A percentile compares a stretch with the other conserved stretches of the same genome.
These are phyloP conservation scores for Kalaharituber pfeilii DNA, from an alignment of 2,329 filamentous ascomycete species.

Conservation along the genomic window DNA sequence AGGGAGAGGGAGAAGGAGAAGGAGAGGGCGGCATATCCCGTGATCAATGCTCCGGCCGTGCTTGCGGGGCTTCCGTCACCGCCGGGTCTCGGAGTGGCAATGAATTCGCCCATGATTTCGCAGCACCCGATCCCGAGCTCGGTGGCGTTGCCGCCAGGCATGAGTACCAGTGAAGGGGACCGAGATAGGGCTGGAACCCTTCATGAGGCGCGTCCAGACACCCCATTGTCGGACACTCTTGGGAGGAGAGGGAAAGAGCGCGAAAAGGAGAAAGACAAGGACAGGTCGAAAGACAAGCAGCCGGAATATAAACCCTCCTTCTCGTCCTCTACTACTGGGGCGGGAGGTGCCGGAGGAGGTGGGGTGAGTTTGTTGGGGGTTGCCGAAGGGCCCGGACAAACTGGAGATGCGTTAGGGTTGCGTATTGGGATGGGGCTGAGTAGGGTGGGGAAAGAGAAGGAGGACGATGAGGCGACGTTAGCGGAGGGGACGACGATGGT, in stretches of 20 bases:
- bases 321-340: background rate
- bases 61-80: background rate
- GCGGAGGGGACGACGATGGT: background rate
- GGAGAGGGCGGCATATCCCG: background rate
- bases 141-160: background rate
- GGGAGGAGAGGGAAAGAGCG: background rate
- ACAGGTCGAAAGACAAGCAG: background rate
- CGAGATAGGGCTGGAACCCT: background rate
- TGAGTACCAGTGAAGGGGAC: background rate
- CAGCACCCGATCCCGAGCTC: background rate
- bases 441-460: background rate
- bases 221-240: background rate
- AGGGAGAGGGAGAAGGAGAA: background rate
- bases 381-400: no score
- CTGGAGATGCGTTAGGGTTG: background rate
- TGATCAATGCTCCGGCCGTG: background rate
- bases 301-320: background rate
- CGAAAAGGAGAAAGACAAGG: background rate
- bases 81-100: background rate
- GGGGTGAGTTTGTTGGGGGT: background rate
- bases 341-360: background rate
- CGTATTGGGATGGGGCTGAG: background rate
- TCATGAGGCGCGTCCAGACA: background rate
- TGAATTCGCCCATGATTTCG: background rate
- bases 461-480: background rate